These are phyloP conservation scores for Pichia insulana DNA, from an alignment of 805 yeast species.

Conservation along the genomic window DNA sequence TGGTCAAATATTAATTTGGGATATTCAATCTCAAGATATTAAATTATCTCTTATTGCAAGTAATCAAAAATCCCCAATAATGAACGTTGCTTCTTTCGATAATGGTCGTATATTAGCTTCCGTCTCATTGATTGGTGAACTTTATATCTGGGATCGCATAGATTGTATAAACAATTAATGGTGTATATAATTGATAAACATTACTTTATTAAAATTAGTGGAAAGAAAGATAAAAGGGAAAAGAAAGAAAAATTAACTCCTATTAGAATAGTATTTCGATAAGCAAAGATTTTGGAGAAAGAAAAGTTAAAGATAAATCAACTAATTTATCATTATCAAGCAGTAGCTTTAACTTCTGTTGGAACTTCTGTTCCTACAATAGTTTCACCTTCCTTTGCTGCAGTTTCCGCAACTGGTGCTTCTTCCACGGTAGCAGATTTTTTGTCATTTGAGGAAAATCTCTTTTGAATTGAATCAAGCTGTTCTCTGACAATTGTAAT, in stretches of 20 bases:
- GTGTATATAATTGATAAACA: neutral
- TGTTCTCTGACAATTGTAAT: constrained; percentile 25
- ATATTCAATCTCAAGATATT: constrained; percentile 50
- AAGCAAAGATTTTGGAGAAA: neutral
- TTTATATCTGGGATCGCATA: constrained; percentile 20
- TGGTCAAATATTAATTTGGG: constrained; percentile 53
- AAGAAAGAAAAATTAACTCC: constrained; percentile 1
- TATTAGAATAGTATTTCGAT: neutral
- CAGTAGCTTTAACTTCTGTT: constrained; percentile 10
- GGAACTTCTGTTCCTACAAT: no score
- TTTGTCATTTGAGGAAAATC: constrained; percentile 16
- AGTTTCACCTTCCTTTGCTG: constrained; percentile 1
- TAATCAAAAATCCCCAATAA: constrained; percentile 21
- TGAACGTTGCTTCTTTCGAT: constrained; percentile 33
- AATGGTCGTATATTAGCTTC: constrained; percentile 31
- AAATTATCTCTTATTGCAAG: constrained; percentile 21
- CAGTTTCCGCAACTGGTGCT: constrained; percentile 15
- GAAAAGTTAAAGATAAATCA: neutral
- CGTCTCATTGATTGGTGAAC: constrained; percentile 25
- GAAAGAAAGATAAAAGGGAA: constrained; percentile 3
- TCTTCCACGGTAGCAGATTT: constrained; percentile 10
- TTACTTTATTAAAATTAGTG: neutral
- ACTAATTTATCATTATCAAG: neutral
- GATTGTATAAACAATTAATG: neutral
- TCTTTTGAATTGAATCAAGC: constrained; percentile 24